Evolutionary conservation across 371 early-diverging fungal species (phyloP).

Genomic region (Smittium culicis): DNA sequence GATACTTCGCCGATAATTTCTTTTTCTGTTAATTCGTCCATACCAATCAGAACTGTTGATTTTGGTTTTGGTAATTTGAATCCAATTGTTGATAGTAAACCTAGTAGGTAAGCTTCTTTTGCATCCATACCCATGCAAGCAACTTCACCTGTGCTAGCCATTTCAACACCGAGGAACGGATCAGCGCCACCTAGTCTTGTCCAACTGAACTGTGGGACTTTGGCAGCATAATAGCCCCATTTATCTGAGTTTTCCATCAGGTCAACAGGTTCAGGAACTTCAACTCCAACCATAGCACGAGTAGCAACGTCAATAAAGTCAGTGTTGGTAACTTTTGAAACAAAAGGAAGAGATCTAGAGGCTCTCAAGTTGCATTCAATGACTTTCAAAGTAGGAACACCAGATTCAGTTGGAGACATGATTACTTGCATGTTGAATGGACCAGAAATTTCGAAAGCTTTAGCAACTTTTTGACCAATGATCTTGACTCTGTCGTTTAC

Average conservation of each 20-base stretch:
- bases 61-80: conserved; percentile 82
- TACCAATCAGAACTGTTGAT: conserved; percentile 79
- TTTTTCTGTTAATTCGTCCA: conserved; percentile 87
- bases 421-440: conserved; percentile 97
- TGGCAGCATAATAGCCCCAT: conserved; percentile 56
- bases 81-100: conserved; percentile 76
- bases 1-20: conserved; percentile 76
- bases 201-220: conserved; percentile 94
- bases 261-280: conserved; percentile 50
- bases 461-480: conserved; percentile 76
- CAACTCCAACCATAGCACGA: conserved; percentile 60
- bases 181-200: conserved; percentile 88
- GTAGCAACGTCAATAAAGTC: conserved; percentile 90
- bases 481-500: conserved; percentile 71
- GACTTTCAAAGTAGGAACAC: conserved; percentile 86
- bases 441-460: conserved; percentile 85
- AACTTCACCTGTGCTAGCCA: conserved; percentile 97
- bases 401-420: conserved; percentile 44
- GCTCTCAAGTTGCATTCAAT: conserved; percentile 96
- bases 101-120: conserved; percentile 91
- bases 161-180: conserved; percentile 91
- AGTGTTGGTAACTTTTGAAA: conserved; percentile 77
- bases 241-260: conserved; percentile 9
- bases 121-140: conserved; percentile 91
- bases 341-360: conserved; percentile 88